phyloP scores from a whole-genome alignment of 495 filamentous ascomycete genomes.

The Lichenothelia convexa region DNA sequence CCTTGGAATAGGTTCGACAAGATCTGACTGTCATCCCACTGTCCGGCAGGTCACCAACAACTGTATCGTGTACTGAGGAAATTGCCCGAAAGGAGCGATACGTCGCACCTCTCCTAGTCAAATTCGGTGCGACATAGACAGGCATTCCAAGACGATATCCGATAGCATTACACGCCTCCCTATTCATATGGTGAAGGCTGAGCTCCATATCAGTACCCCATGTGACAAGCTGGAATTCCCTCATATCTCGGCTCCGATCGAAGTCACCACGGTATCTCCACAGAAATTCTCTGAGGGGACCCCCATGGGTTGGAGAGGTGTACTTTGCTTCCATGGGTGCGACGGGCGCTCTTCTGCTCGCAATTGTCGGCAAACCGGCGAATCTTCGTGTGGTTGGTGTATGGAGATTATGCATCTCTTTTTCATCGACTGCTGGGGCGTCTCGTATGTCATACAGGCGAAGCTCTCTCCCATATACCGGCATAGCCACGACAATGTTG shows the following conservation, averaged over 20 bases:
- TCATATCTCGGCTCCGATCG: constrained; percentile 51
- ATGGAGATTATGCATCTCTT: too few relatives aligned
- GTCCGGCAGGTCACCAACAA: background rate
- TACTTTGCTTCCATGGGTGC: constrained; percentile 46
- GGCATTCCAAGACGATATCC: constrained; percentile 56
- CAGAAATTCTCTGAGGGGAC: constrained; percentile 82
- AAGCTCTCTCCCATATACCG: constrained; percentile 69
- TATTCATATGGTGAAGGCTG: constrained; percentile 55
- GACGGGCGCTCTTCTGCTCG: too few relatives aligned
- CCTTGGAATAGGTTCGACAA: too few relatives aligned
- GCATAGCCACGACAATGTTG: constrained; percentile 75
- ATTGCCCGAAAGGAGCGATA: constrained; percentile 59
- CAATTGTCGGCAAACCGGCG: too few relatives aligned
- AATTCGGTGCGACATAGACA: constrained; percentile 43
- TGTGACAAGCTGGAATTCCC: constrained; percentile 84
- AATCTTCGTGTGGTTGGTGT: too few relatives aligned
- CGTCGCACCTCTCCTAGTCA: constrained; percentile 66
- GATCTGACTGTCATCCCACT: background rate
- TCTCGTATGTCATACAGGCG: too few relatives aligned
- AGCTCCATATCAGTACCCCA: constrained; percentile 81
- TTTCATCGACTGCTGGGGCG: too few relatives aligned
- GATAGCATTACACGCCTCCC: constrained; percentile 45
- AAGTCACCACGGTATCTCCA: constrained; percentile 66
- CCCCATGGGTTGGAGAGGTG: constrained; percentile 63
- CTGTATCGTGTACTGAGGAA: background rate